Conservation (phyloP, 2,329 filamentous ascomycete species). For the Penicillium sp. region DNA sequence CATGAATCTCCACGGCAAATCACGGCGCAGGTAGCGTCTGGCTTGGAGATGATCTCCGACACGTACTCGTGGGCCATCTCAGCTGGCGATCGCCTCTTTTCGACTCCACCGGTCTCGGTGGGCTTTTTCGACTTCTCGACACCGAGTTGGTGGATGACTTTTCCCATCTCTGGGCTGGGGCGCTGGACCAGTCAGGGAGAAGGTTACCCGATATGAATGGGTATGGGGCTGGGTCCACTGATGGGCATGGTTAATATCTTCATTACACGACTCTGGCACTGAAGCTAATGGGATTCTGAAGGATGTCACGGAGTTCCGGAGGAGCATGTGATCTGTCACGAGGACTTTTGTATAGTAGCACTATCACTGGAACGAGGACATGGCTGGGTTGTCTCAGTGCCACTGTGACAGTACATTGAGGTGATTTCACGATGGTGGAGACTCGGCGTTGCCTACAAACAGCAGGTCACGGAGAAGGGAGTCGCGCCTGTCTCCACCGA, state of each 20-base stretch:
- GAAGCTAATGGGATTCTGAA: not conserved
- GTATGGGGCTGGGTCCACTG: not conserved
- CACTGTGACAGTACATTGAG: not conserved
- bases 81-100: not conserved
- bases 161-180: not conserved
- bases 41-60: not conserved
- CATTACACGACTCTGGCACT: not conserved
- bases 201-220: not conserved
- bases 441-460: conserved; percentile 12
- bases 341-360: not conserved
- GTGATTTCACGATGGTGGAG: not conserved
- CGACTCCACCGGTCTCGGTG: not conserved
- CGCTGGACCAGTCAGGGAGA: not conserved
- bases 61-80: not conserved
- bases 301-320: not conserved
- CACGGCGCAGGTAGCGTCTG: not conserved
- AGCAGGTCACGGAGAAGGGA: conserved; percentile 12
- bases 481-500: conserved; percentile 9
- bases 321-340: not conserved
- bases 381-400: not conserved
- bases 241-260: not conserved
- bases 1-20: not conserved
- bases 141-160: not conserved
- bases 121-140: not conserved
- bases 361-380: not conserved